Evolutionary conservation across 2,329 filamentous ascomycete species (phyloP).

Genomic region (Teratosphaeria epicoccoides): DNA sequence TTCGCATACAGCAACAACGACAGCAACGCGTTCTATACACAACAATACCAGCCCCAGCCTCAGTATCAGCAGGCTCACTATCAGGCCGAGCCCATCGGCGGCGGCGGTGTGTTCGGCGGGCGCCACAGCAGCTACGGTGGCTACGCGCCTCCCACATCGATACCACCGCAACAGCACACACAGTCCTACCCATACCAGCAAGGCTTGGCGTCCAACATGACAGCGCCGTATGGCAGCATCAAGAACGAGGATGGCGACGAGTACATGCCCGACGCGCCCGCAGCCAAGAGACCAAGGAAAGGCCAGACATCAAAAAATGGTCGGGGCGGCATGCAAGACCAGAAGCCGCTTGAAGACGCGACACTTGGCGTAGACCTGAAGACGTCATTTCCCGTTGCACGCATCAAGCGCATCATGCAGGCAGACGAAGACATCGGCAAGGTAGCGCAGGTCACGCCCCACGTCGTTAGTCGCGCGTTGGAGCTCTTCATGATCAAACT

Average conservation of each 20-base stretch:
- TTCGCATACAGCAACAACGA: slow-evolving; percentile 6
- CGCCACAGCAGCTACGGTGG: slow-evolving; percentile 1
- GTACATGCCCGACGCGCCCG: slow-evolving; percentile 19
- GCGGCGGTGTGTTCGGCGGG: slow-evolving; percentile 2
- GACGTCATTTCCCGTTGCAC: slow-evolving; percentile 92
- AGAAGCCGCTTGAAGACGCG: slow-evolving; percentile 16
- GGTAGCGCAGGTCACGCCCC: slow-evolving; percentile 92
- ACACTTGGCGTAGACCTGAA: slow-evolving; percentile 57
- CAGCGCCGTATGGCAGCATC: slow-evolving; percentile 1
- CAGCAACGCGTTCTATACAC: not conserved
- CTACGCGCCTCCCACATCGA: slow-evolving; percentile 14
- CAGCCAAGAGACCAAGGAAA: slow-evolving; percentile 12
- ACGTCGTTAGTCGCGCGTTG: slow-evolving; percentile 76
- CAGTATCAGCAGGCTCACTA: slow-evolving; percentile 6
- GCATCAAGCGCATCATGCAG: slow-evolving; percentile 99
- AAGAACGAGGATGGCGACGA: slow-evolving; percentile 21
- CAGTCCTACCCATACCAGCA: slow-evolving; percentile 10
- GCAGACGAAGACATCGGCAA: slow-evolving; percentile 98
- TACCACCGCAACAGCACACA: slow-evolving; percentile 10
- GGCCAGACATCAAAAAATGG: slow-evolving; percentile 10
- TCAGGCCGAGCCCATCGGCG: slow-evolving; percentile 6
- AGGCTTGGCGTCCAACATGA: not conserved
- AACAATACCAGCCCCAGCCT: not conserved
- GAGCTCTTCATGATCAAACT: slow-evolving; percentile 97
- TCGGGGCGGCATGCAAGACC: slow-evolving; percentile 1